Percentiles rank a stretch among this genome's conserved stretches.
Evolutionary conservation across 371 early-diverging fungal species (phyloP).

Genomic region (Fennellomyces sp.): DNA sequence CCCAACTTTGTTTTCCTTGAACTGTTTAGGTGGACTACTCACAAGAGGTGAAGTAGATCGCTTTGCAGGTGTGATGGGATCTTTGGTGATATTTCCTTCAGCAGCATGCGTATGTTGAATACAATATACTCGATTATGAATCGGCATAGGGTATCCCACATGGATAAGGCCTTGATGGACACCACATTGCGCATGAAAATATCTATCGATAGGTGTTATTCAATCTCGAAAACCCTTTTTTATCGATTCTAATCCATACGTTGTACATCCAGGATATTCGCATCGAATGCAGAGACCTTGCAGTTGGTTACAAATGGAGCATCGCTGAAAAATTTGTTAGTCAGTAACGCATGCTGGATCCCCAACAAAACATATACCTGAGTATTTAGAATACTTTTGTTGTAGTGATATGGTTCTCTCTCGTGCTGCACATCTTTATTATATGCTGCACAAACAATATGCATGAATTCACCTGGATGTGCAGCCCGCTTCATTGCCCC

Average conservation of each 20-base stretch:
- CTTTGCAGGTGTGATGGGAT: no score
- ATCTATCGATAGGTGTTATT: slow-evolving; percentile 6
- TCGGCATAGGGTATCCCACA: neutral
- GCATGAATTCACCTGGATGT: slow-evolving; percentile 51
- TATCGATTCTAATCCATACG: slow-evolving; percentile 15
- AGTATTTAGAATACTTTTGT: slow-evolving; percentile 18
- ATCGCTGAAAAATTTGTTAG: slow-evolving; percentile 16
- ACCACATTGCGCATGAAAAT: slow-evolving; percentile 38
- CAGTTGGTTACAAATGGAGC: slow-evolving; percentile 26
- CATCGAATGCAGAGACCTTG: slow-evolving; percentile 34
- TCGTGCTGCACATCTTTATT: slow-evolving; percentile 38
- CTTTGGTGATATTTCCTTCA: neutral
- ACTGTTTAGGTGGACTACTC: no score
- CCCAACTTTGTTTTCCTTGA: no score
- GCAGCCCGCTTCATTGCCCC: slow-evolving; percentile 57
- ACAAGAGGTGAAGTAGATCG: no score
- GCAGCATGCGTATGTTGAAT: neutral
- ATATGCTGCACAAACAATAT: slow-evolving; percentile 57
- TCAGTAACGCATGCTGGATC: no score
- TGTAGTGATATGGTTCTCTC: slow-evolving; percentile 40
- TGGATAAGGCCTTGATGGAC: slow-evolving; percentile 25
- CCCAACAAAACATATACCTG: no score
- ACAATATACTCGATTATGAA: neutral
- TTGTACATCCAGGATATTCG: slow-evolving; percentile 26
- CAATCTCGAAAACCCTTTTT: no score